Conservation (phyloP, 495 filamentous ascomycete genomes). For the Lepidopterella palustris region DNA sequence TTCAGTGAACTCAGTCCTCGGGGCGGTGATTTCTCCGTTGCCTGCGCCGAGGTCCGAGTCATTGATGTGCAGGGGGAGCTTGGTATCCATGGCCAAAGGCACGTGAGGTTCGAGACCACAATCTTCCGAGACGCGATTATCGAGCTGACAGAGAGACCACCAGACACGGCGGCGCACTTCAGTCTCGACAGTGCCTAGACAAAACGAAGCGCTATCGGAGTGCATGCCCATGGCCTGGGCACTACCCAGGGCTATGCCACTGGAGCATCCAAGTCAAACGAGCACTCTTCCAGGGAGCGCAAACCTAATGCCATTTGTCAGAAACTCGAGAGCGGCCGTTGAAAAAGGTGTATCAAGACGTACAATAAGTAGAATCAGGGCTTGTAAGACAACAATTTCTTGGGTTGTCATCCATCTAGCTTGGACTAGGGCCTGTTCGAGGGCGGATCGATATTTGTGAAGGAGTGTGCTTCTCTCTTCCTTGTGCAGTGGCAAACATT, state of each 20-base stretch:
- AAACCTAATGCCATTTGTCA: constrained; percentile 4
- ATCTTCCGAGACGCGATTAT: constrained; percentile 9
- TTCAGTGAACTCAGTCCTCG: constrained; percentile 11
- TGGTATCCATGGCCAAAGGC: constrained; percentile 2
- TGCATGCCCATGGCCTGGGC: constrained; percentile 21
- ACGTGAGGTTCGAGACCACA: constrained; percentile 17
- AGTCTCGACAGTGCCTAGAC: not conserved
- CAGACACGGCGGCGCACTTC: constrained; percentile 20
- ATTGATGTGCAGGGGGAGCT: constrained; percentile 15
- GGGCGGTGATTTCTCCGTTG: not conserved
- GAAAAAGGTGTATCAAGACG: not conserved
- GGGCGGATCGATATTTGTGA: constrained; percentile 6
- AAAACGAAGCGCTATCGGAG: constrained; percentile 4
- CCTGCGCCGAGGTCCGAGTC: constrained; percentile 10
- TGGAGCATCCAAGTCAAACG: constrained; percentile 17
- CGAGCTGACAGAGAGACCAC: constrained; percentile 17
- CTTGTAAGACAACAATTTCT: constrained; percentile 11
- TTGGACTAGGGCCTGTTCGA: constrained; percentile 8
- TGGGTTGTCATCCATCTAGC: constrained; percentile 18
- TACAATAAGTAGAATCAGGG: constrained; percentile 9
- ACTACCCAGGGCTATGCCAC: constrained; percentile 9
- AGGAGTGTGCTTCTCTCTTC: constrained; percentile 5
- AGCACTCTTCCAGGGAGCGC: not conserved
- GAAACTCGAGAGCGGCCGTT: not conserved
- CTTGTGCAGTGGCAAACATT: constrained; percentile 4